Evolutionary conservation across 768 basidiomycete genomes (phyloP).

Genomic region (Pulveroboletus sp.): DNA sequence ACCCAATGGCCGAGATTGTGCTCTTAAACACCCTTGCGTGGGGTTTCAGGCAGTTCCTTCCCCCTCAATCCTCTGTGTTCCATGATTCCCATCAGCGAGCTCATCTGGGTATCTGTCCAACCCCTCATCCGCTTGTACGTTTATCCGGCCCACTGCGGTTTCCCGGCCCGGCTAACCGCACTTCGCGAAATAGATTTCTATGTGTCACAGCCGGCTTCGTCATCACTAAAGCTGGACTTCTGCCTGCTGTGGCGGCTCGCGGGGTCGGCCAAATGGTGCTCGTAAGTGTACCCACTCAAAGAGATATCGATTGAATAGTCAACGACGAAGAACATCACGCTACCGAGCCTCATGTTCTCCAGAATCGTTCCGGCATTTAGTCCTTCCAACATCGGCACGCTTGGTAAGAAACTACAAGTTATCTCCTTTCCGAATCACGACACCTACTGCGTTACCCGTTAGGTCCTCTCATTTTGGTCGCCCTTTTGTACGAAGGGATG

Average conservation of each 20-base stretch:
- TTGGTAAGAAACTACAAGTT: conserved; percentile 40
- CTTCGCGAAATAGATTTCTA: conserved; percentile 41
- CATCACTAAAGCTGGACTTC: conserved; percentile 58
- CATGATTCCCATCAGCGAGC: conserved; percentile 37
- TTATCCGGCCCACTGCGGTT: not conserved
- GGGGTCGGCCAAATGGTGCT: conserved; percentile 61
- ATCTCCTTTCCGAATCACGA: not conserved
- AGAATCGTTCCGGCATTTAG: conserved; percentile 69
- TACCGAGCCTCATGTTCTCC: conserved; percentile 68
- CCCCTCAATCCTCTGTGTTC: not conserved
- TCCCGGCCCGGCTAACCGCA: not conserved
- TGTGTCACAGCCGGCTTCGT: conserved; percentile 54
- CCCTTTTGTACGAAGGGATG: conserved; percentile 54
- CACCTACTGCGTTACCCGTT: not conserved
- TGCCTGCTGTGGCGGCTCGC: conserved; percentile 55
- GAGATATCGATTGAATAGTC: not conserved
- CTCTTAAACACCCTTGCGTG: conserved; percentile 5
- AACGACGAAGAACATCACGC: conserved; percentile 45
- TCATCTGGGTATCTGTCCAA: conserved; percentile 63
- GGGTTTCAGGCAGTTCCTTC: not conserved
- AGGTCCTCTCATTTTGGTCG: conserved; percentile 68
- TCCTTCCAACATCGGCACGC: conserved; percentile 49
- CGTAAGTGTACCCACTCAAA: conserved; percentile 24
- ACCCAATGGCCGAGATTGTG: not conserved
- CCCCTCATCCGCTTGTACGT: conserved; percentile 60